These are phyloP conservation scores for Ramaria rubella DNA, from an alignment of 768 basidiomycete genomes.

Conservation along the genomic window DNA sequence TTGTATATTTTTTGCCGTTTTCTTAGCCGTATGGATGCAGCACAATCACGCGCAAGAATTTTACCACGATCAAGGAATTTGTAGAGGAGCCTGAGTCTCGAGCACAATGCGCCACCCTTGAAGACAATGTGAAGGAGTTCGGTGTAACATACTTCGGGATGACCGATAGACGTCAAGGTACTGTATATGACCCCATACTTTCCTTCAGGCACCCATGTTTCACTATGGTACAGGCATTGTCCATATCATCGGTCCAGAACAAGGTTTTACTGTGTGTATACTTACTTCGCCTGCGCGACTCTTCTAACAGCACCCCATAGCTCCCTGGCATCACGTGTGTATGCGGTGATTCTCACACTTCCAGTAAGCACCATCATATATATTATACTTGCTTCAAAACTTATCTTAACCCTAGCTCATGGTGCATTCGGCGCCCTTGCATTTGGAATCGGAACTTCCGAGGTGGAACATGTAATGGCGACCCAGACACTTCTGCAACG, in stretches of 20 bases:
- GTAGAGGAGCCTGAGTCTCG: constrained; percentile 82
- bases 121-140: constrained; percentile 88
- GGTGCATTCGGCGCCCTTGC: constrained; percentile 91
- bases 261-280: constrained; percentile 72
- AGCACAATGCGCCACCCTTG: constrained; percentile 74
- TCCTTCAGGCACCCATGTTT: neutral
- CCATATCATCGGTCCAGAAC: constrained; percentile 89
- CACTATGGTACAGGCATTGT: constrained; percentile 54
- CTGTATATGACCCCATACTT: no score
- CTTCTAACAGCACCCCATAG: constrained; percentile 27
- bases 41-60: constrained; percentile 68
- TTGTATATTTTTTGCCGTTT: neutral
- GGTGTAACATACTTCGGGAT: constrained; percentile 90
- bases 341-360: constrained; percentile 91
- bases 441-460: constrained; percentile 90
- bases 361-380: constrained; percentile 53
- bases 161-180: constrained; percentile 83
- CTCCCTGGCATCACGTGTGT: constrained; percentile 77
- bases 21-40: constrained; percentile 28
- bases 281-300: neutral
- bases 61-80: constrained; percentile 62
- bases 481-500: constrained; percentile 85
- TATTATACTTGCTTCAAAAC: no score
- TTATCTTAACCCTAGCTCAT: no score
- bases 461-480: constrained; percentile 91